Evolutionary conservation across 768 basidiomycete species (phyloP), one percentile per base, ranked within the genome.

Genomic region (Hirschioporus abietinus): DNA sequence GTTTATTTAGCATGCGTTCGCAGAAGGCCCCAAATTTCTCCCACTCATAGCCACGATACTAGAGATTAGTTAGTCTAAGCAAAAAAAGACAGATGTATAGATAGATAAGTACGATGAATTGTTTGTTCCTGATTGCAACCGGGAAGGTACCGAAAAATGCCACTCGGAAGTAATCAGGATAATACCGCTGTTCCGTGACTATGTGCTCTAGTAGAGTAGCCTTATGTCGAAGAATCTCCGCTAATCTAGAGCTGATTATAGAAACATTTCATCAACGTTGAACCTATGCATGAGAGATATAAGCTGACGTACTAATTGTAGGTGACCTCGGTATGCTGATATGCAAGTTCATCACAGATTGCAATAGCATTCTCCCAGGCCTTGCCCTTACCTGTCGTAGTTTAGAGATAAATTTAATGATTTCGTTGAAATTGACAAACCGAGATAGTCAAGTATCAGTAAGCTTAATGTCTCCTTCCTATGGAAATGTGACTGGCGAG

Each of bases 301-400:
- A 30, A 2, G 30, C 30, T 7, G 42, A 72, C 90, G 60, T 79
- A 95, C 90, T 95, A 95, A 75, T 96, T 92, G 81, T 92, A 96
- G 7, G 95, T 94, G 65, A 93, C 84, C 74, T 90, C 88, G 18
- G 91, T 85, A 78, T 98, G 96, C 75, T 98, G 95, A 68, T 80
- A 86, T 17, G 90, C 90, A 26, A 99, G 79, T 71, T 98, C 96
- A 77, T 92, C 93, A 79, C 93, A 96, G 63, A 98, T 91, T 61
- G 93, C 91, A 66, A 97, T 88, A 1, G 95, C 96, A 64, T 86
- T 90, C 76, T 99, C 96, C 86, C 94, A 99, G n/a, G 96, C 96
- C 72, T 96, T 95, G 10, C 96, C 96, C 77, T 95, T 93, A 63
- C 93, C 94, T 95, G 67, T 25, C 67, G 57, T 17, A 65, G 26